Evolutionary conservation across 2,329 filamentous ascomycete species (phyloP).

Genomic region (Dactylellina haptotyla): DNA sequence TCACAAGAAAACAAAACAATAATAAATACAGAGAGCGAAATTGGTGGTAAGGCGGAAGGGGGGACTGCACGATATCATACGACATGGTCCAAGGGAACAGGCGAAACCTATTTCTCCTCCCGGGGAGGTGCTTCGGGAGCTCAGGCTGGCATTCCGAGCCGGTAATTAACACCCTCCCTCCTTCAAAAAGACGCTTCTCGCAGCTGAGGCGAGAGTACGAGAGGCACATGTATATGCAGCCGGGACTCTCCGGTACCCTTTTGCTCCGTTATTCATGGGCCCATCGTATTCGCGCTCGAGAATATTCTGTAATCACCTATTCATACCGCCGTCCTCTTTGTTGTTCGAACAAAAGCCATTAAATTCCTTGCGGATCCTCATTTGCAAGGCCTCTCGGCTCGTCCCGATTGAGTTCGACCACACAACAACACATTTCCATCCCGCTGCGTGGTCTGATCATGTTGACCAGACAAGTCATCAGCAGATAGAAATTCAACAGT

Average conservation of each 20-base stretch:
- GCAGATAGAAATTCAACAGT: too few relatives aligned
- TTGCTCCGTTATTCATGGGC: too few relatives aligned
- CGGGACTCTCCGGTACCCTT: too few relatives aligned
- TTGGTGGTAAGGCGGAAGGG: too few relatives aligned
- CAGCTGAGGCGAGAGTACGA: too few relatives aligned
- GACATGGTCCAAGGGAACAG: too few relatives aligned
- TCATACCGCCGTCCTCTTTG: background rate
- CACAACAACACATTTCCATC: background rate
- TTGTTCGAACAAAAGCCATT: too few relatives aligned
- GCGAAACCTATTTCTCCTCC: background rate
- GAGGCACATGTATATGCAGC: too few relatives aligned
- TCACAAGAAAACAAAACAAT: too few relatives aligned
- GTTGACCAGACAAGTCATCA: too few relatives aligned
- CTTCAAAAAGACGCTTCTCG: background rate
- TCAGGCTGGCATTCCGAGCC: slow-evolving; percentile 50
- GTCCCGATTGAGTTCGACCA: background rate
- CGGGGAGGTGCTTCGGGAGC: slow-evolving; percentile 35
- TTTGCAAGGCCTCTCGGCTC: background rate
- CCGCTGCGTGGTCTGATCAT: background rate
- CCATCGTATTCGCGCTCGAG: background rate
- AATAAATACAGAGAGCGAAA: too few relatives aligned
- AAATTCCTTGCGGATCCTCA: background rate
- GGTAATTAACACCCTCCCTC: slow-evolving; percentile 16
- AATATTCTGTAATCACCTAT: background rate
- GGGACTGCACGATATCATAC: too few relatives aligned